These are phyloP conservation scores for Clarireedia homoeocarpa DNA, from an alignment of 2,329 filamentous ascomycete species.

Conservation along the genomic window DNA sequence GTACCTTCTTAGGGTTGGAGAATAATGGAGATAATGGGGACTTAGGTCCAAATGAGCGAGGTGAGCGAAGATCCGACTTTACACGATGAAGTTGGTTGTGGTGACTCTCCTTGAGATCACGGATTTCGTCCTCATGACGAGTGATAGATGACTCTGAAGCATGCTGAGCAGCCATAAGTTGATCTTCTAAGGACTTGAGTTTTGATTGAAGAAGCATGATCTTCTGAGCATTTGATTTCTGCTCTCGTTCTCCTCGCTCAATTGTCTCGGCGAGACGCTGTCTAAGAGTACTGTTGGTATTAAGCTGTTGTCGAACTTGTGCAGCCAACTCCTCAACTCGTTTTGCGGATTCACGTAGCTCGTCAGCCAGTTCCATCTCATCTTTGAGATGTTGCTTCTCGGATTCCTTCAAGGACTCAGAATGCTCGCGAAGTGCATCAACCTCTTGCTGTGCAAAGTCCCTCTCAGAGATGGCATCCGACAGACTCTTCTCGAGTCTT, in stretches of 20 bases:
- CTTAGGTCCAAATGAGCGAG: constrained; percentile 46
- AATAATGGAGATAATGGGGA: constrained; percentile 57
- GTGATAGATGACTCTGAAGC: constrained; percentile 77
- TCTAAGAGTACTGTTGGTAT: constrained; percentile 68
- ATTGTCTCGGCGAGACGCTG: constrained; percentile 73
- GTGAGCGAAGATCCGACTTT: constrained; percentile 44
- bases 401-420: constrained; percentile 47
- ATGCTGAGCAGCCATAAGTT: constrained; percentile 73
- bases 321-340: constrained; percentile 73
- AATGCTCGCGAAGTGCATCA: constrained; percentile 51
- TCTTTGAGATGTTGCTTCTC: constrained; percentile 50
- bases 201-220: constrained; percentile 79
- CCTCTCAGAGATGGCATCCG: constrained; percentile 61
- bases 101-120: constrained; percentile 66
- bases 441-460: constrained; percentile 64
- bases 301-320: constrained; percentile 73
- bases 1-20: constrained; percentile 41
- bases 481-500: constrained; percentile 60
- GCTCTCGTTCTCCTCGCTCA: constrained; percentile 73
- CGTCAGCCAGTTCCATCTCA: constrained; percentile 57
- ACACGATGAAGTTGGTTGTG: constrained; percentile 70
- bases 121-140: constrained; percentile 80
- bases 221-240: constrained; percentile 68
- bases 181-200: constrained; percentile 76
- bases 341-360: constrained; percentile 65